Base-by-base conservation (phyloP, 2,329 filamentous ascomycete species). In the Bisporella sp. region DNA sequence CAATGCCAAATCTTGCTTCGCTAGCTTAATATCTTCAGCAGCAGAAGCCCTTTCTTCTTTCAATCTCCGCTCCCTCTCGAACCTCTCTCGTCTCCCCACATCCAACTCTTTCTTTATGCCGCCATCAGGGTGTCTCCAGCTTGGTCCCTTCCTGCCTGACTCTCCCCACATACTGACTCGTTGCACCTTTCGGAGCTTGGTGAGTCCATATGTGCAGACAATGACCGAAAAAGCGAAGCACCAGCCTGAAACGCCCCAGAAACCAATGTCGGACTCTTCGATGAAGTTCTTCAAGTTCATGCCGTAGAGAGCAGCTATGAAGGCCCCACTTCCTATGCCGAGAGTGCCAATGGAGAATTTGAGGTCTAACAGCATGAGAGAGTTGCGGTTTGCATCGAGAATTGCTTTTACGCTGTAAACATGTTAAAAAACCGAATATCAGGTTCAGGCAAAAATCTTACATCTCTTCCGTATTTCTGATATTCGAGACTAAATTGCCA, bases 281-380 rank as follows among this genome's bases (percentile, higher is more conserved):
- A 97, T 89, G 69, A 96, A 97, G 70, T 97, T 97, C 66, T 96
- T 95, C 57, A 99, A 74, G 72, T 99, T 99, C 91, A 97, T 97
- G 61, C 93, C 93, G 76, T 97, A 99, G n/a, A 99, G 82, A n/a
- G 91, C 91, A 6, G 93, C 95, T 62, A 96, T 79, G 65, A 97
- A 95, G 46, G 93, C 96, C 49, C 93, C 93, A 65, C 91, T 89
- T 49, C 89, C 92, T 45, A 97, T 82, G n/a, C 91, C 90, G 4
- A 99, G 80, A 1, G 93, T 97, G 51, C 90, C 89, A 53, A 99
- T 91, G 65, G 87, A 93, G 72, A 97, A 96, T 66, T 95, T 96
- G 60, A 99, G 83, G 57, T 97, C 93, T 32, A 97, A 79, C 13
- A 99, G 77, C 93, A 99, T 99, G 58, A 99, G 87, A 6, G 90